Conservation (phyloP, 2,329 filamentous ascomycete genomes). For the Pseudocercospora fijiensis region DNA sequence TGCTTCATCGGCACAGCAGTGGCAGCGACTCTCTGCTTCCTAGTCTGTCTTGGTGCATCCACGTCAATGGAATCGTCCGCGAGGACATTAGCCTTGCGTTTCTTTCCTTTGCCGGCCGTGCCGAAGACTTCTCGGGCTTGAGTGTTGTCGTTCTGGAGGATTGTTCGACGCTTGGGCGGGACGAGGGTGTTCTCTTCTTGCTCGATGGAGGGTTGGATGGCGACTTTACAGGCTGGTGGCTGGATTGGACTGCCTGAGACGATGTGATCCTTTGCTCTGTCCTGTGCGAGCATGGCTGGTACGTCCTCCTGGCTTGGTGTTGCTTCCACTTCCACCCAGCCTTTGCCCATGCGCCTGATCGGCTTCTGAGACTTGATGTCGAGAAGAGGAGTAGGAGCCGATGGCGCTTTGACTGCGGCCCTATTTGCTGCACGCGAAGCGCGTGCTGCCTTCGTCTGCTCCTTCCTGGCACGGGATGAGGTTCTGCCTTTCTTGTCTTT, state of each 20-base stretch:
- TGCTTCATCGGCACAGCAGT: neutral
- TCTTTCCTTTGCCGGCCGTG: neutral
- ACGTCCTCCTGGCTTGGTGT: neutral
- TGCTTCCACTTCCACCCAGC: constrained; percentile 25
- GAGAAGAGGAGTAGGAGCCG: neutral
- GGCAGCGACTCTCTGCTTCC: neutral
- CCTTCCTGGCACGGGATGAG: neutral
- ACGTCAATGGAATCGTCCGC: constrained; percentile 5
- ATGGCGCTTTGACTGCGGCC: neutral
- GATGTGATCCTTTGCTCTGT: neutral
- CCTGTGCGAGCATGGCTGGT: neutral
- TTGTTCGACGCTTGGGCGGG: constrained; percentile 4
- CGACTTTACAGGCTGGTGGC: neutral
- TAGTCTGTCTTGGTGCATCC: neutral
- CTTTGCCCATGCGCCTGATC: constrained; percentile 21
- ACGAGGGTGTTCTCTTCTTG: neutral
- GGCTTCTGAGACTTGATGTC: constrained; percentile 20
- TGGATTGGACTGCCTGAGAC: neutral
- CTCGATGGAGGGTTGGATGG: constrained; percentile 5
- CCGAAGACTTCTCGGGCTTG: constrained; percentile 5
- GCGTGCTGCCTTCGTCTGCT: neutral
- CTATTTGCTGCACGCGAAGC: neutral
- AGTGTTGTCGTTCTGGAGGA: constrained; percentile 11
- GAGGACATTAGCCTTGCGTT: constrained; percentile 11
- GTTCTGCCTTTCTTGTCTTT: neutral